Conservation (phyloP, 257 asterid genomes). For the Verbascum thapsus region DNA sequence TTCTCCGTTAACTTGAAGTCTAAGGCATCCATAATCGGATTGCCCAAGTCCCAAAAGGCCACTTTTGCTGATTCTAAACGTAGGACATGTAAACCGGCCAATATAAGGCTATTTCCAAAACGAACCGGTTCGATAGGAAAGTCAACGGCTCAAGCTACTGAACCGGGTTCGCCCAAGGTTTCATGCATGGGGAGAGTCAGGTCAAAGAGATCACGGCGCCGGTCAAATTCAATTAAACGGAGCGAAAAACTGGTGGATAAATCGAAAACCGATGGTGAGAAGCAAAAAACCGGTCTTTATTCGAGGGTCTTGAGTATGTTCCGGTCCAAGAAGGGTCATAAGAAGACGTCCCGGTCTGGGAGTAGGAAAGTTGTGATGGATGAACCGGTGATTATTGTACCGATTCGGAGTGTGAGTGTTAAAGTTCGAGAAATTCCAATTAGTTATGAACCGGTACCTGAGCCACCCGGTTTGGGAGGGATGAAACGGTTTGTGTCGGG, state of each 20-base stretch:
- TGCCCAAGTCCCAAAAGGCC: conserved; percentile 61
- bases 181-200: conserved; percentile 75
- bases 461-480: conserved; percentile 44
- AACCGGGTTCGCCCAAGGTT: conserved; percentile 76
- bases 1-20: conserved; percentile 40
- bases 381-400: conserved; percentile 31
- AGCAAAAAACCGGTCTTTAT: conserved; percentile 45
- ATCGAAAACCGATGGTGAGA: conserved; percentile 36
- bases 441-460: conserved; percentile 27
- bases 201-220: conserved; percentile 58
- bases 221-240: conserved; percentile 36
- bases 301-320: conserved; percentile 46
- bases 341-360: conserved; percentile 25
- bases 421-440: conserved; percentile 25
- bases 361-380: conserved; percentile 19
- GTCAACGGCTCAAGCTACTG: conserved; percentile 35
- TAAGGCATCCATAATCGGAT: conserved; percentile 52
- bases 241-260: conserved; percentile 29
- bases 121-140: conserved; percentile 49
- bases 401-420: conserved; percentile 31
- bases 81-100: conserved; percentile 48
- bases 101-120: conserved; percentile 51
- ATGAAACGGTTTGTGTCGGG: conserved; percentile 52
- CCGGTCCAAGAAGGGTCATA: conserved; percentile 28
- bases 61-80: conserved; percentile 42